phyloP scores from a whole-genome alignment of 2,329 filamentous ascomycete species.

The Neonectria punicea region DNA sequence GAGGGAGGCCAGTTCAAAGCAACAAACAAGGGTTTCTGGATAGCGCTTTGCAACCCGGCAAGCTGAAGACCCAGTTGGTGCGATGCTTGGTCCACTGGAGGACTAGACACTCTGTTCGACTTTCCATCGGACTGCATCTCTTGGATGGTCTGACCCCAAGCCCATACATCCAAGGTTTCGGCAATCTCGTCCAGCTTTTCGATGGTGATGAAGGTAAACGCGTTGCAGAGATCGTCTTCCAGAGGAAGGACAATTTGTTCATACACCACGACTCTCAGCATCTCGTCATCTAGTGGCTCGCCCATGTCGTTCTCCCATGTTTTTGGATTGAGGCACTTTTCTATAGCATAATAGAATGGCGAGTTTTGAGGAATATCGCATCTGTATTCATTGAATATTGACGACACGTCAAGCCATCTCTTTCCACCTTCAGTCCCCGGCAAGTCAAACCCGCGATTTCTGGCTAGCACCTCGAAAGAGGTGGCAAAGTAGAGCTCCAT shows the following conservation, averaged over 20 bases:
- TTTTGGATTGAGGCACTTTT: constrained; percentile 14
- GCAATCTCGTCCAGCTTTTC: neutral
- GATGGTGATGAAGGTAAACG: neutral
- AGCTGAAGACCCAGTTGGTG: neutral
- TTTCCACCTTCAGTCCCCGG: neutral
- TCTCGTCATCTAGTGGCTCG: neutral
- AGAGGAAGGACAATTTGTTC: neutral
- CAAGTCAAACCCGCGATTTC: neutral
- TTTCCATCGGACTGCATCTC: neutral
- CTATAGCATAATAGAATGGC: neutral
- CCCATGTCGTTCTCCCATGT: constrained; percentile 15
- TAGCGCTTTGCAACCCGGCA: neutral
- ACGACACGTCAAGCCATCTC: neutral
- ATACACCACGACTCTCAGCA: neutral
- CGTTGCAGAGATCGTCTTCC: neutral
- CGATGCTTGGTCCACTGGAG: neutral
- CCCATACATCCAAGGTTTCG: neutral
- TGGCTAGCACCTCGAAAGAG: neutral
- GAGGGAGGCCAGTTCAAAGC: neutral
- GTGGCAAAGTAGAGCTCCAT: constrained; percentile 24
- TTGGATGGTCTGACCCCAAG: neutral
- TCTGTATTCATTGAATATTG: constrained; percentile 15
- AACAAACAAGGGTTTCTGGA: neutral
- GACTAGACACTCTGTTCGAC: neutral
- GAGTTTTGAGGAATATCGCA: constrained; percentile 14